Conservation (phyloP, 129 eudicot genomes). For the Smallanthus sonchifolius region DNA sequence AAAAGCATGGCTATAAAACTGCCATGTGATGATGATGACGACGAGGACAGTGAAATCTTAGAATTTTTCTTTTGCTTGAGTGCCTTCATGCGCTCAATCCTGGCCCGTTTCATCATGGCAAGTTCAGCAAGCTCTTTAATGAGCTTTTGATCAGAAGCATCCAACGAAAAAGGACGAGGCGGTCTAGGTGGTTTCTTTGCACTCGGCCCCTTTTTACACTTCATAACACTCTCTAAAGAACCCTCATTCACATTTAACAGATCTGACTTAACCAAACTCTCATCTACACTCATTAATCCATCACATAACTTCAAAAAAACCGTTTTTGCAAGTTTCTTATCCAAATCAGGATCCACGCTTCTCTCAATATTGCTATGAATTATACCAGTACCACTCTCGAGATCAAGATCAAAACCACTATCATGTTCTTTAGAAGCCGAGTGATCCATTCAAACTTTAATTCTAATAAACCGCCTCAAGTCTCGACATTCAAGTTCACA, state of each 20-base stretch:
- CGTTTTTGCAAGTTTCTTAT: conserved; percentile 25
- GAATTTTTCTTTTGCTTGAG: conserved; percentile 68
- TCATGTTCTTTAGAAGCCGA: conserved; percentile 35
- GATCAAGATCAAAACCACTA: conserved; percentile 51
- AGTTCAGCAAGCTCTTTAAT: conserved; percentile 79
- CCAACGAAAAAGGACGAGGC: conserved; percentile 63
- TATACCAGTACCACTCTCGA: conserved; percentile 46
- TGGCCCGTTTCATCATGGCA: conserved; percentile 69
- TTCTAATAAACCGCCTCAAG: background rate
- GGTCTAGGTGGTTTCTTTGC: conserved; percentile 71
- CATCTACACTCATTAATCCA: conserved; percentile 30
- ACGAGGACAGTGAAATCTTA: conserved; percentile 33
- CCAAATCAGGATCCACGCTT: conserved; percentile 1
- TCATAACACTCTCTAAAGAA: conserved; percentile 20
- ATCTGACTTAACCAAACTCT: conserved; percentile 19
- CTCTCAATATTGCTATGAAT: conserved; percentile 20
- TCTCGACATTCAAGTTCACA: conserved; percentile 20
- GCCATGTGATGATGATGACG: conserved; percentile 47
- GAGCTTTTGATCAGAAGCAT: conserved; percentile 74
- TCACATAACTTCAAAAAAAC: conserved; percentile 28
- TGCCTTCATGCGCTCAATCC: conserved; percentile 73
- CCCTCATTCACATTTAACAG: conserved; percentile 8
- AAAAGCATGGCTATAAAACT: conserved; percentile 61
- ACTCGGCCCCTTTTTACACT: conserved; percentile 34
- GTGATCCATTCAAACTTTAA: conserved; percentile 38